Evolutionary conservation across 345 rosid genomes (phyloP).

Genomic region (Theobroma cacao): DNA sequence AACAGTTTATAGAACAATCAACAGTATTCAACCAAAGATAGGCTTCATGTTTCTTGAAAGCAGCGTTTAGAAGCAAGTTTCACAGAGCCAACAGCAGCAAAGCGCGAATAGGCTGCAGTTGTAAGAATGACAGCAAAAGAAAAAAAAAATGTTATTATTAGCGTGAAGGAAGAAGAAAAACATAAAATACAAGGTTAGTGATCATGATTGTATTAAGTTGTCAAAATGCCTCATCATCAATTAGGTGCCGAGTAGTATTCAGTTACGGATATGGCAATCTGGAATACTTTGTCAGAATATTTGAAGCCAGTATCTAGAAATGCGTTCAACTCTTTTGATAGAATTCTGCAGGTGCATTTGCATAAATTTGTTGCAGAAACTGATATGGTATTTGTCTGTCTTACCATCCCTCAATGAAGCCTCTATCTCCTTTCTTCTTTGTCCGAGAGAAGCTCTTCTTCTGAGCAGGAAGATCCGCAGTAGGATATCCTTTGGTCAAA

Average conservation of each 20-base stretch:
- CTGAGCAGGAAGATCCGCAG: constrained; percentile 27
- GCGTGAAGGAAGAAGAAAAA: not conserved
- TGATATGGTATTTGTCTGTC: not conserved
- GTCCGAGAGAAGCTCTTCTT: constrained; percentile 29
- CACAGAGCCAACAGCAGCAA: constrained; percentile 73
- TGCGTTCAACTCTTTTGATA: not conserved
- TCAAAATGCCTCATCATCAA: not conserved
- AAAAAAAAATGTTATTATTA: not conserved
- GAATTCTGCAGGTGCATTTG: not conserved
- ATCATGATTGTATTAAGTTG: no score
- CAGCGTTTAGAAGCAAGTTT: constrained; percentile 41
- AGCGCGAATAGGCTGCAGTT: constrained; percentile 55
- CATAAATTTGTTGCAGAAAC: not conserved
- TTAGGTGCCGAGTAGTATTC: not conserved
- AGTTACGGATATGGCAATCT: not conserved
- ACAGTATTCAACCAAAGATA: not conserved
- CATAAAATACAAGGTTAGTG: not conserved
- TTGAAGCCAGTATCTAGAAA: not conserved
- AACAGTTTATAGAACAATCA: not conserved
- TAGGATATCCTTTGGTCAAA: constrained; percentile 36
- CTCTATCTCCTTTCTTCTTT: constrained; percentile 53
- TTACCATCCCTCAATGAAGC: constrained; percentile 68
- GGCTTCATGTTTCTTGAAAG: not conserved
- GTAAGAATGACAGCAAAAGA: not conserved
- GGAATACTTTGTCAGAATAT: not conserved